phyloP scores from a whole-genome alignment of 2,329 filamentous ascomycete species.

The Fusarium sp. region DNA sequence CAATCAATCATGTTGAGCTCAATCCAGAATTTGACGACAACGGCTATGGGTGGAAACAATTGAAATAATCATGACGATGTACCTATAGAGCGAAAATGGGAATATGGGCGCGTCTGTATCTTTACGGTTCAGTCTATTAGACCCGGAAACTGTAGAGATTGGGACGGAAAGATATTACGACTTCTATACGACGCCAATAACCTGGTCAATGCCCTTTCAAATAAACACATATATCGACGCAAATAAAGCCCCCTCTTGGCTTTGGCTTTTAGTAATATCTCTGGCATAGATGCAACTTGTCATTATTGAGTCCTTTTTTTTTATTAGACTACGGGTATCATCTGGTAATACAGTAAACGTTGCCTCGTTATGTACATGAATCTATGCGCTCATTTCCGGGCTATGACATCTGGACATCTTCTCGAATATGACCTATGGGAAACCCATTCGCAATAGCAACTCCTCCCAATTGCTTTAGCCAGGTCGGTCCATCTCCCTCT shows the following conservation, averaged over 20 bases:
- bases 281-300: neutral
- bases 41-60: no score
- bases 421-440: slow-evolving; percentile 43
- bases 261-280: neutral
- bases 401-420: slow-evolving; percentile 16
- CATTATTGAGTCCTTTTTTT: neutral
- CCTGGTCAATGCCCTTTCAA: no score
- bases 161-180: no score
- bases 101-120: no score
- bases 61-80: no score
- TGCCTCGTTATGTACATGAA: neutral
- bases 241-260: neutral
- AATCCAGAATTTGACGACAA: no score
- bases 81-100: no score
- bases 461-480: slow-evolving; percentile 50
- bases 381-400: neutral
- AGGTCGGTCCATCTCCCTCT: slow-evolving; percentile 44
- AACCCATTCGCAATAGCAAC: slow-evolving; percentile 53
- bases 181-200: no score
- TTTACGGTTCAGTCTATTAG: no score
- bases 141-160: no score
- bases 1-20: no score
- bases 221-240: no score
- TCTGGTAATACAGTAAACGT: slow-evolving; percentile 22
- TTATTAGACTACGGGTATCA: slow-evolving; percentile 45